These are phyloP conservation scores for Solanum hybrid DNA, from an alignment of 305 asterid species.

Conservation along the genomic window DNA sequence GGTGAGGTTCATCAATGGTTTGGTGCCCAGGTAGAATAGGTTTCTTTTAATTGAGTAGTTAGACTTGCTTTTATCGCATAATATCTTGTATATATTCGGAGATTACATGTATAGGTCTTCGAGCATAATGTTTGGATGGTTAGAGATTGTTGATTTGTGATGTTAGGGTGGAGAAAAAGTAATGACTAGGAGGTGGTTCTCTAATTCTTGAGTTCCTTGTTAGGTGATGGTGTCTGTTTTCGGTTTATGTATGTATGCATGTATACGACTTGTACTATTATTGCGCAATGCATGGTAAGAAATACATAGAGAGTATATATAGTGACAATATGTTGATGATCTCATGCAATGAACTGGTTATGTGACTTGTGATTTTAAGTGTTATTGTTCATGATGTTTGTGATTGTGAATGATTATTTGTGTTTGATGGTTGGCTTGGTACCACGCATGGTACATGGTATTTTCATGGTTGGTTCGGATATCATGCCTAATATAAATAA, in stretches of 20 bases:
- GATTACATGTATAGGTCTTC: background rate
- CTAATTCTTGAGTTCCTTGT: background rate
- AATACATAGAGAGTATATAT: background rate
- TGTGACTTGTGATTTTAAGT: background rate
- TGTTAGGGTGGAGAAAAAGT: background rate
- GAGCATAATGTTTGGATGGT: background rate
- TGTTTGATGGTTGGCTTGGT: background rate
- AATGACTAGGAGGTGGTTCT: background rate
- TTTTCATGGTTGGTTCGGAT: background rate
- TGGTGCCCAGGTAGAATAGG: background rate
- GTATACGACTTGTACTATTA: background rate
- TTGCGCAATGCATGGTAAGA: background rate
- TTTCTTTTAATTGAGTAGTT: background rate
- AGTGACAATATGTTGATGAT: background rate
- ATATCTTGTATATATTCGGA: background rate
- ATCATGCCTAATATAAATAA: too few relatives aligned
- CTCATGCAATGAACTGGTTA: background rate
- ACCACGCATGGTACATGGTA: background rate
- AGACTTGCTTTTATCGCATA: background rate
- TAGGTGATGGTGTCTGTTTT: background rate
- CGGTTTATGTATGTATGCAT: too few relatives aligned
- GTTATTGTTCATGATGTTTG: background rate
- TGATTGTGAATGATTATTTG: background rate
- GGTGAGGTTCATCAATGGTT: background rate
- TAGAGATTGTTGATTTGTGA: background rate